Percentiles rank a stretch among this genome's conserved stretches.
Conservation (phyloP, 768 basidiomycete species). For the Cystofilobasidium macerans region DNA sequence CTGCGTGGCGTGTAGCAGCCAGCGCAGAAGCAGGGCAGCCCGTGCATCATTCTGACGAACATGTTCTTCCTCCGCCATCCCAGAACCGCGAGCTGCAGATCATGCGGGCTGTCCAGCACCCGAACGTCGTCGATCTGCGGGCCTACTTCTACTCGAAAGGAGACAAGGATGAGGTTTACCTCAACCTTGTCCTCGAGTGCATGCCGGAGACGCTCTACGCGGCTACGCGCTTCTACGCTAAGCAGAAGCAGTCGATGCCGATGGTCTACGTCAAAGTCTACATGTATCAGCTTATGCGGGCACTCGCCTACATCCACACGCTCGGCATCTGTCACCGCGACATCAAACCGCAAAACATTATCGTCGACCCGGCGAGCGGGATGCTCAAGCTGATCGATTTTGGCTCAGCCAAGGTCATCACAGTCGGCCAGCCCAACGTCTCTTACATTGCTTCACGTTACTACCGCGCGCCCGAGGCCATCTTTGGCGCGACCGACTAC, state of each 20-base stretch:
- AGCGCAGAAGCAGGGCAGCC: too few species aligned
- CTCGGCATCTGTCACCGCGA: conserved; percentile 99
- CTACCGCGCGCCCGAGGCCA: conserved; percentile 96
- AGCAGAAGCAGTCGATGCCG: conserved; percentile 99
- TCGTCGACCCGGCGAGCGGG: conserved; percentile 91
- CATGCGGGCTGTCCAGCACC: conserved; percentile 91
- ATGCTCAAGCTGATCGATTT: conserved; percentile 97
- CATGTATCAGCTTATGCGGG: conserved; percentile 69
- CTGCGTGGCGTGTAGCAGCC: too few species aligned
- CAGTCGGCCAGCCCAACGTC: conserved; percentile 96
- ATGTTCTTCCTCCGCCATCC: conserved; percentile 6
- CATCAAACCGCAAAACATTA: conserved; percentile 98
- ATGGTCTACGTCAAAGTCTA: conserved; percentile 82
- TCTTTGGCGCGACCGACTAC: conserved; percentile 99
- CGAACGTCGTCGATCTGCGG: conserved; percentile 92
- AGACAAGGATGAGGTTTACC: conserved; percentile 99
- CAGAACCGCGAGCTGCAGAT: conserved; percentile 99
- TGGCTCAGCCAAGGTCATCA: conserved; percentile 94
- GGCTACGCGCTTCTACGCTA: conserved; percentile 94
- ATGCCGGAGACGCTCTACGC: conserved; percentile 99
- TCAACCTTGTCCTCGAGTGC: conserved; percentile 97
- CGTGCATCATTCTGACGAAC: too few species aligned
- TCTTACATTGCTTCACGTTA: conserved; percentile 99
- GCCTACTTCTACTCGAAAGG: conserved; percentile 99
- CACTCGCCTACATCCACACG: conserved; percentile 96